phyloP scores from a whole-genome alignment of 2,329 filamentous ascomycete genomes.

The Botrytis cinerea region DNA sequence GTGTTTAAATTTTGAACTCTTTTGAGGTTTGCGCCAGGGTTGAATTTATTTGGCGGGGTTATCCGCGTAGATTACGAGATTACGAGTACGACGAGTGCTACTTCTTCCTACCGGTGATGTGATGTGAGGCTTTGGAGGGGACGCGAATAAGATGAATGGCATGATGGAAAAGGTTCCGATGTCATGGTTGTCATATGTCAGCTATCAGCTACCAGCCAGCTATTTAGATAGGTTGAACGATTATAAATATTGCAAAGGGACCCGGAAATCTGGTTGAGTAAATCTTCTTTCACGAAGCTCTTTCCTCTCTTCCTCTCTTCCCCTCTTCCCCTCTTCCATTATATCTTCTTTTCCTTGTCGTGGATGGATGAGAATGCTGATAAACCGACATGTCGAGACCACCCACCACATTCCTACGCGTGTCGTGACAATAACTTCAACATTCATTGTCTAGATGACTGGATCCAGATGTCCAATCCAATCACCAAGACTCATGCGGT shows the following conservation, averaged over 20 bases:
- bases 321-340: neutral
- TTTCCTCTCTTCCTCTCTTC: neutral
- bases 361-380: conserved; percentile 9
- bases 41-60: conserved; percentile 2
- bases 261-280: neutral
- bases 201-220: neutral
- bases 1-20: neutral
- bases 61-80: neutral
- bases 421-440: neutral
- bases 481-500: neutral
- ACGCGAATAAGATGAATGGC: neutral
- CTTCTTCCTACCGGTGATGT: neutral
- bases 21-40: neutral
- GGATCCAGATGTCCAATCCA: neutral
- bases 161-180: neutral
- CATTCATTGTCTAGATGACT: neutral
- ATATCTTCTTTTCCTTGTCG: neutral
- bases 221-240: neutral
- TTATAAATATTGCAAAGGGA: neutral
- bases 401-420: neutral
- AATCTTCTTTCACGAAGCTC: neutral
- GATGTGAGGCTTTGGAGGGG: neutral
- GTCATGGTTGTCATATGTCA: neutral
- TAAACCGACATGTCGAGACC: neutral
- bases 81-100: neutral